phyloP scores from a whole-genome alignment of 345 rosid genomes.

The Euphorbia pulcherrima region DNA sequence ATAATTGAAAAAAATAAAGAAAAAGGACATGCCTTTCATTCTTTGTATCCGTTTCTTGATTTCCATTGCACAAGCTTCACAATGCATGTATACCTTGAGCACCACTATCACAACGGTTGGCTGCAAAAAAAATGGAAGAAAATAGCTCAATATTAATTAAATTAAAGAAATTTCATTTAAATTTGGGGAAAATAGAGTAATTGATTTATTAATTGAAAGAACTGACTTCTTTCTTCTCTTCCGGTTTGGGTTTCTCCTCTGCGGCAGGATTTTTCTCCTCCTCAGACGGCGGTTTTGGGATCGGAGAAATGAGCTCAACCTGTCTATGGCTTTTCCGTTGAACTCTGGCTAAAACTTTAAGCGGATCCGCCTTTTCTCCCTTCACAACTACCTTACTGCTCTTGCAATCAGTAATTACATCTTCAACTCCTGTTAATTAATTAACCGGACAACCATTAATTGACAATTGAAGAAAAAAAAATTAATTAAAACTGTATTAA shows the following conservation, averaged over 20 bases:
- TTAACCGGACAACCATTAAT: no score
- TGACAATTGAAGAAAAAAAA: neutral
- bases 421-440: constrained; percentile 62
- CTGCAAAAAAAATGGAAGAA: constrained; percentile 35
- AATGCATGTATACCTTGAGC: constrained; percentile 82
- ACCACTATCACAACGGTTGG: constrained; percentile 62
- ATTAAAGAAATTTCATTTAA: neutral
- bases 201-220: no score
- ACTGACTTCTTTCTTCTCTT: constrained; percentile 76
- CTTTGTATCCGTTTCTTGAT: constrained; percentile 81
- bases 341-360: constrained; percentile 70
- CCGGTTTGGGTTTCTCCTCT: constrained; percentile 52
- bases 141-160: neutral
- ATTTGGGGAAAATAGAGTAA: no score
- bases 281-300: constrained; percentile 63
- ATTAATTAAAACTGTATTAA: no score
- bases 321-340: constrained; percentile 77
- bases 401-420: constrained; percentile 77
- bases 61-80: constrained; percentile 85
- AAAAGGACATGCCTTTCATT: constrained; percentile 61
- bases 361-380: constrained; percentile 90
- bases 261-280: constrained; percentile 49
- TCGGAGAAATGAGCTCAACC: constrained; percentile 85
- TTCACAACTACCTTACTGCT: constrained; percentile 77
- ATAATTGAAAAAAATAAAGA: neutral